Evolutionary conservation across 164 flowering plant genomes (phyloP).

Genomic region (Pachysandra terminalis): DNA sequence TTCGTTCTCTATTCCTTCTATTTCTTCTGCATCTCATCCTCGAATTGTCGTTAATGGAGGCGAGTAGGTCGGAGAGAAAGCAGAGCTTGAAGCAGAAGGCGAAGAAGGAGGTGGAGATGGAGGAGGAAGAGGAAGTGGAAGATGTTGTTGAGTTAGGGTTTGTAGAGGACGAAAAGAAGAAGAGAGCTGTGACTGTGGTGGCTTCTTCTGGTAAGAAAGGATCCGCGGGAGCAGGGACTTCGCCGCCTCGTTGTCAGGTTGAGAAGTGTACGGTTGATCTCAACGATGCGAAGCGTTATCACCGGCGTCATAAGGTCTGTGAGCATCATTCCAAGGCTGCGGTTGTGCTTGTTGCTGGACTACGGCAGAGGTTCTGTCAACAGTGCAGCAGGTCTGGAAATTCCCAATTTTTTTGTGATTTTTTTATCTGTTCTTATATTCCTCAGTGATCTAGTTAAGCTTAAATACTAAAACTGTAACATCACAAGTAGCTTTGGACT

Average conservation of each 20-base stretch:
- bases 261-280: constrained; percentile 47
- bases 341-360: constrained; percentile 42
- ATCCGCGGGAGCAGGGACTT: not conserved
- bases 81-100: not conserved
- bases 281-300: constrained; percentile 44
- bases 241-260: constrained; percentile 33
- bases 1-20: no score
- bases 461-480: no score
- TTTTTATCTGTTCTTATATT: no score
- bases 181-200: not conserved
- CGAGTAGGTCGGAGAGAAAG: not conserved
- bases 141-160: no score
- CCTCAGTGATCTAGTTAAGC: not conserved
- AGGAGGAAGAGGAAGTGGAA: not conserved
- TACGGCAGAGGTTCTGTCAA: constrained; percentile 50
- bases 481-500: no score
- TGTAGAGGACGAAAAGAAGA: not conserved
- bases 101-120: no score
- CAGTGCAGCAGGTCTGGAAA: constrained; percentile 51
- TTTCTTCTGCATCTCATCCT: not conserved
- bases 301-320: constrained; percentile 53
- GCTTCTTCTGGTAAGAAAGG: not conserved
- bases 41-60: not conserved
- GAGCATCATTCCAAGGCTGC: constrained; percentile 50
- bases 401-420: not conserved